Base-by-base conservation (phyloP, 495 filamentous ascomycete species). In the Talaromyces proteolyticus region DNA sequence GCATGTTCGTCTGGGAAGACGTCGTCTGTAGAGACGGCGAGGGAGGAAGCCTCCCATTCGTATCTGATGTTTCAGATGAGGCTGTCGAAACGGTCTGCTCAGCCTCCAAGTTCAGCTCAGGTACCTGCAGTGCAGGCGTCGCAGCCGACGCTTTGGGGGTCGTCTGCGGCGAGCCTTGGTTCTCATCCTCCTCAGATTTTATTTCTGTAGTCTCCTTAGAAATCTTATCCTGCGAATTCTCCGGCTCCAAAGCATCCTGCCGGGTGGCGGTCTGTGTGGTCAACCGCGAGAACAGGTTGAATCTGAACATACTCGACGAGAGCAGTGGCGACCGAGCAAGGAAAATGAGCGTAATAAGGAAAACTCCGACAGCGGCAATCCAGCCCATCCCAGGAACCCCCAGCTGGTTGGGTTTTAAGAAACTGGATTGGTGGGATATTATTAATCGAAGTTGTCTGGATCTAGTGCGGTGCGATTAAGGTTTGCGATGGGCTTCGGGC, bases 141-240 rank as follows among this genome's bases (percentile, higher is more conserved):
- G 62, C 57, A 16, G 62, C 59, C 23, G 63, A 63, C 3, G 72
- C 69, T 55, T 77, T 78, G 4, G 79, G 78, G 6, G 78, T 81
- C 1, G 64, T 66, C 46, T 76, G 70, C 3, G 67, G 50, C 34
- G 67, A 71, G 5, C 68, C 60, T 42, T 44, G 24, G 18, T 47
- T 24, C 46, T 53, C 40, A 53, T 59, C 23, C 14, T 61, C 36
- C 18, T 42, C 20, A 39, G 42, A 3, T 4, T 42, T 34, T 34
- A 1, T 4, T 34, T 8, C 14, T 34, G 1, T 34, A 34, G 29
- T 4, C 29, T 34, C 29, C 29, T 34, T 4, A 10, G n/a, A n/a
- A n/a, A 34, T 34, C 14, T 14, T 34, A 34, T 34, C 29, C 1
- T 34, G 29, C 29, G 8, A 8, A 8, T 34, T 34, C 14, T 34